Conservation (phyloP, 2,329 filamentous ascomycete genomes). For the Ophioceras dolichostomum region DNA sequence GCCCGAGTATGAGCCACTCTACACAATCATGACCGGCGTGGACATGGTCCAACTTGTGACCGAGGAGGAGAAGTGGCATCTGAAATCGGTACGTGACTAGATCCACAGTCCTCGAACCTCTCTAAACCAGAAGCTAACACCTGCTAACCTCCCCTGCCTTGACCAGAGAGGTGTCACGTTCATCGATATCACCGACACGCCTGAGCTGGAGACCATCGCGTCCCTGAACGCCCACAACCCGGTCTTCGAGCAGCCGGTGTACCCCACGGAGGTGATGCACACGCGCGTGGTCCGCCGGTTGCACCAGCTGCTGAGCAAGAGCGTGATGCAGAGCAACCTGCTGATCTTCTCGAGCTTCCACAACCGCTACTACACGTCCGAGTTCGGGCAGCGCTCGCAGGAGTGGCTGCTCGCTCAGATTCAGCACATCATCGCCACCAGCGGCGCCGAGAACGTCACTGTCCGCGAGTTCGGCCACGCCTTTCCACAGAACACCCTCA, state of each 20-base stretch:
- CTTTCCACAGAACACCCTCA: conserved; percentile 85
- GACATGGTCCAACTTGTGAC: conserved; percentile 78
- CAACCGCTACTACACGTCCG: conserved; percentile 68
- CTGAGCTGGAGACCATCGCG: conserved; percentile 35
- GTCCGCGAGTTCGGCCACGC: conserved; percentile 62
- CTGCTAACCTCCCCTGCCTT: not conserved
- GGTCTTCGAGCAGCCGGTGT: conserved; percentile 17
- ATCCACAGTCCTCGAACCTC: not conserved
- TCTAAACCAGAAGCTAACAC: not conserved
- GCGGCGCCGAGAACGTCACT: conserved; percentile 54
- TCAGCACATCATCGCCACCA: conserved; percentile 54
- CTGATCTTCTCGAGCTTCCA: conserved; percentile 68
- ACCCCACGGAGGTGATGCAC: conserved; percentile 27
- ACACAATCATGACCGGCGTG: conserved; percentile 69
- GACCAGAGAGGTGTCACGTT: conserved; percentile 31
- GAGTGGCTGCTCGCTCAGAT: conserved; percentile 76
- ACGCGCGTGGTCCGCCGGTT: conserved; percentile 58
- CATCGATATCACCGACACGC: conserved; percentile 90
- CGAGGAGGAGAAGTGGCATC: conserved; percentile 88
- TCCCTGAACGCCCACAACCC: conserved; percentile 34
- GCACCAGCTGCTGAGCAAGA: conserved; percentile 57
- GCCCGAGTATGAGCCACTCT: conserved; percentile 18
- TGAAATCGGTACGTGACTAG: conserved; percentile 55
- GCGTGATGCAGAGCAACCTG: conserved; percentile 65
- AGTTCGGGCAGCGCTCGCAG: conserved; percentile 70